These are phyloP conservation scores for Backusella macrospora DNA, from an alignment of 192 early-diverging fungal genomes.

Conservation along the genomic window DNA sequence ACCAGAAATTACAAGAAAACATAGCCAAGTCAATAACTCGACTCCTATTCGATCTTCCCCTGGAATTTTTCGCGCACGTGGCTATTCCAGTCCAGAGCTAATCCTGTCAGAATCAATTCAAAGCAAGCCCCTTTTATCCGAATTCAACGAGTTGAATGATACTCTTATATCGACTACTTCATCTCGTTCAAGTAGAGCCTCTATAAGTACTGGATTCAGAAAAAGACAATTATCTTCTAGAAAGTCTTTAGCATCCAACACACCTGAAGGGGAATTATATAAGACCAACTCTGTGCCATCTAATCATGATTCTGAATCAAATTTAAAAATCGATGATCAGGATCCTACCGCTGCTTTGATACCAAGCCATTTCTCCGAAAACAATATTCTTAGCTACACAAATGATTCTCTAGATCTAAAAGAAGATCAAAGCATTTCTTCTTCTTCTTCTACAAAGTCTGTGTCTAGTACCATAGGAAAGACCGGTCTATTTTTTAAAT, in stretches of 20 bases:
- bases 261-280: background rate
- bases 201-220: background rate
- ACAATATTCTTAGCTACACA: background rate
- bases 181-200: background rate
- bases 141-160: background rate
- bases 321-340: background rate
- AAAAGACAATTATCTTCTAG: background rate
- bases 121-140: background rate
- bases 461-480: background rate
- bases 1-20: background rate
- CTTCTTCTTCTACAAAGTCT: background rate
- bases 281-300: background rate
- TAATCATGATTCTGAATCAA: slow-evolving; percentile 6
- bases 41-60: background rate
- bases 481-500: background rate
- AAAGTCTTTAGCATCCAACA: background rate
- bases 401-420: background rate
- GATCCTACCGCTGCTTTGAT: background rate
- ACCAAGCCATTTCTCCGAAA: background rate
- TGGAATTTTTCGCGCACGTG: slow-evolving; percentile 9
- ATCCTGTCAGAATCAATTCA: background rate
- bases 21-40: background rate
- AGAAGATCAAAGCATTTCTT: background rate
- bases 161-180: background rate
- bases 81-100: background rate